Evolutionary conservation across 805 yeast genomes (phyloP), one percentile per base, ranked within the genome.

Genomic region (Candida montana): DNA sequence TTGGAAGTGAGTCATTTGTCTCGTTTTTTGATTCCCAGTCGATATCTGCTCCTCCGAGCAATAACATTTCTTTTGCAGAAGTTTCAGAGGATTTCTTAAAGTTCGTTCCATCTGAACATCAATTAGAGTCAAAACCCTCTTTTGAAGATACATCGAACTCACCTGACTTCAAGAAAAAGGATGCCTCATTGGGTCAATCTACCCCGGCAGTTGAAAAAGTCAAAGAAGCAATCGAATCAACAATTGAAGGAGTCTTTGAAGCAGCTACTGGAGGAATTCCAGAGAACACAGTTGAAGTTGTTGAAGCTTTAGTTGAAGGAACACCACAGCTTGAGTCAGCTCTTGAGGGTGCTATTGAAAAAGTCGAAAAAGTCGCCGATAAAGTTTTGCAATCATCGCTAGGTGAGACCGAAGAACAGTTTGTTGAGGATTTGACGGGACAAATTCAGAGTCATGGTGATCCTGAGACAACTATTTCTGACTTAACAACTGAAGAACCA

Each of bases 61-160:
- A 17, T 1, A 21, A 40, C 2, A 11, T 50, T 10, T 40, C 56
- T 2, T 42, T 52, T 37, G 46, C 46, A 3, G 47, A 53, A 21
- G 39, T 39, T 5, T 50, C 54, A 1, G 39, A 42, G 16, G 45
- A 43, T 10, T 53, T 53, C 29, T 24, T 49, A 3, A 43, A 41
- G 17, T 31, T 48, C 4, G 21, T 41, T 4, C 19, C 39, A 1
- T 32, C 47, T 6, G 33, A 40, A 2, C 15, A 19, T 20, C 7
- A 26, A 13, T 8, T 11, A 7, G 29, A 5, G 5, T 26, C n/a
- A 8, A 9, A 26, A 8, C 9, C 12, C 9, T 26, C 11, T 5
- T 9, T 5, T 8, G 13, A 26, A 26, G 5, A 26, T 6, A 13
- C 5, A 13, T 11, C 29, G 5, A 11, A 8, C 29, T 11, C 11